Conservation (phyloP, 1,139 yeast species). For the Hemisphaericaspora lyxosophila region DNA sequence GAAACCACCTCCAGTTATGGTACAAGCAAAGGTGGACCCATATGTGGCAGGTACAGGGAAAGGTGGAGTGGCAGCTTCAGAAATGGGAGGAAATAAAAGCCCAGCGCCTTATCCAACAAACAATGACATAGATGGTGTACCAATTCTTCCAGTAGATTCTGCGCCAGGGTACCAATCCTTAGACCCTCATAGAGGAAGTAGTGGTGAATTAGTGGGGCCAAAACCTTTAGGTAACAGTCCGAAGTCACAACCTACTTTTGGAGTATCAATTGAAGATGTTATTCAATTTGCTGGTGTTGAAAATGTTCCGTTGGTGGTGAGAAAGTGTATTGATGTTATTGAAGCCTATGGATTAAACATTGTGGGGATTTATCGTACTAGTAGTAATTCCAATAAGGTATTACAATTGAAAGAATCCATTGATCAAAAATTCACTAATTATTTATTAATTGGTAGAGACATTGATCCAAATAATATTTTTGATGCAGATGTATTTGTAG, state of each 20-base stretch:
- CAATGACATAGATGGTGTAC: neutral
- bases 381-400: conserved; percentile 75
- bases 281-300: conserved; percentile 80
- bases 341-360: conserved; percentile 80
- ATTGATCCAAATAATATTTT: conserved; percentile 45
- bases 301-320: conserved; percentile 88
- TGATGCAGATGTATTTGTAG: conserved; percentile 72
- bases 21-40: too few relatives aligned
- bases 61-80: too few relatives aligned
- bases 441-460: conserved; percentile 43
- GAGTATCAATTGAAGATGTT: conserved; percentile 72
- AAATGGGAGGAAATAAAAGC: neutral
- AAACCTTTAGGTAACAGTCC: conserved; percentile 29
- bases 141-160: neutral
- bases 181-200: conserved; percentile 33
- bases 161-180: conserved; percentile 27
- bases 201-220: conserved; percentile 40
- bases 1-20: too few relatives aligned
- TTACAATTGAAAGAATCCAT: conserved; percentile 71
- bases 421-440: conserved; percentile 74
- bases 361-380: conserved; percentile 87
- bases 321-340: conserved; percentile 82
- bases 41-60: too few relatives aligned
- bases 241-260: conserved; percentile 59
- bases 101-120: conserved; percentile 4